A percentile compares a stretch with the other conserved stretches of the same genome.
These are phyloP conservation scores for Phytopythium oedochilum DNA, from an alignment of 352 stramenopile genomes.

Conservation along the genomic window DNA sequence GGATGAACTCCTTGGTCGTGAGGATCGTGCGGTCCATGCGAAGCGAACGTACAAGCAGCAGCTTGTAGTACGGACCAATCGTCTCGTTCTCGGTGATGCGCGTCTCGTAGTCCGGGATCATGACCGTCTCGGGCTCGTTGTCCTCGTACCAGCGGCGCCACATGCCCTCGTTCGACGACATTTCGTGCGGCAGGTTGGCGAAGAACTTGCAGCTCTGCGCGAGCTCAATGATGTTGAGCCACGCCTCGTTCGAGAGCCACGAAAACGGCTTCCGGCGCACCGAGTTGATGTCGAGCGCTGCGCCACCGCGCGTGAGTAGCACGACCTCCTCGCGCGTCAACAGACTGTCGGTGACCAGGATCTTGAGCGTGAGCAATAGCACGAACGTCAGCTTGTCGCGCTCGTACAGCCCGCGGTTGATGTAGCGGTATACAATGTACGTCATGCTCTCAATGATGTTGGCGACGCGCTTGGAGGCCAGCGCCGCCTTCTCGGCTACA, in stretches of 20 bases:
- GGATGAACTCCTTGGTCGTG: conserved; percentile 97
- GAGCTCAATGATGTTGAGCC: conserved; percentile 97
- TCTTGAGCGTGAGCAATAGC: conserved; percentile 97
- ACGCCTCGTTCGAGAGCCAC: conserved; percentile 97
- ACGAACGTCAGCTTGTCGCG: conserved; percentile 98
- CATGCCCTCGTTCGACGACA: conserved; percentile 95
- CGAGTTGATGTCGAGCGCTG: conserved; percentile 96
- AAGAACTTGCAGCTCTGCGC: conserved; percentile 97
- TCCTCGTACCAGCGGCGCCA: conserved; percentile 98
- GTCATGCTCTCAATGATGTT: conserved; percentile 99
- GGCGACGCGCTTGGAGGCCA: conserved; percentile 96
- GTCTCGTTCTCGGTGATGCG: conserved; percentile 90
- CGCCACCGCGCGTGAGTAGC: conserved; percentile 93
- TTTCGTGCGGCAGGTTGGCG: conserved; percentile 94
- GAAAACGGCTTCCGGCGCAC: conserved; percentile 95
- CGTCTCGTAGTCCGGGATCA: conserved; percentile 95
- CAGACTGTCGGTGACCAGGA: conserved; percentile 93
- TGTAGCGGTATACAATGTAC: conserved; percentile 98
- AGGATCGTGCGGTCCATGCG: conserved; percentile 98
- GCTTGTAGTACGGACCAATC: conserved; percentile 95
- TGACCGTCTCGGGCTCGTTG: conserved; percentile 95
- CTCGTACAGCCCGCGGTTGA: conserved; percentile 98
- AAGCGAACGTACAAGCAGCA: conserved; percentile 95
- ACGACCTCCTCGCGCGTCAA: conserved; percentile 95
- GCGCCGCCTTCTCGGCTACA: conserved; percentile 93